phyloP scores from a whole-genome alignment of 176 grass and related monocot genomes.

The Oropetium thomaeum region DNA sequence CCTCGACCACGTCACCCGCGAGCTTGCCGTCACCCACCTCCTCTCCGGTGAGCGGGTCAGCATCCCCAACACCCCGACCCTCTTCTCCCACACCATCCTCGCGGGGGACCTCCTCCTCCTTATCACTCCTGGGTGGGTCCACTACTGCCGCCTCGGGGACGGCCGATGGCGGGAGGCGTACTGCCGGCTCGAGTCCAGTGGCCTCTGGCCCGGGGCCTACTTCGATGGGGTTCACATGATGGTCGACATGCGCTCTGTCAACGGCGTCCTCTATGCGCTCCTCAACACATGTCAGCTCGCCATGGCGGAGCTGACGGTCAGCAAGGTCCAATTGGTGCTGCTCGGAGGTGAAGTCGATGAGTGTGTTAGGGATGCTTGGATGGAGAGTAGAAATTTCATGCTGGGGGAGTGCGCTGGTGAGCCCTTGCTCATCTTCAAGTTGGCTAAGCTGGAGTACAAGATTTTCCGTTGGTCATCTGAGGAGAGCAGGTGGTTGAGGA shows the following conservation, averaged over 20 bases:
- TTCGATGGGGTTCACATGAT: background rate
- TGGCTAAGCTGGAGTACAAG: background rate
- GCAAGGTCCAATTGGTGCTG: background rate
- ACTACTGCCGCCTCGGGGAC: constrained; percentile 37
- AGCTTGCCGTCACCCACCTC: constrained; percentile 44
- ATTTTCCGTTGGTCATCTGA: constrained; percentile 40
- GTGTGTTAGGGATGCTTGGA: background rate
- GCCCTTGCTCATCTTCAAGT: constrained; percentile 25
- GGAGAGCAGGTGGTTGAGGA: constrained; percentile 21
- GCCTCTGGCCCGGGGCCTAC: background rate
- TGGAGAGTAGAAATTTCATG: background rate
- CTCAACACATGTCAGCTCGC: constrained; percentile 29
- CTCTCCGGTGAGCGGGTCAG: constrained; percentile 38
- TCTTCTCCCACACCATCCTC: constrained; percentile 37
- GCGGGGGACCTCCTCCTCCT: constrained; percentile 33
- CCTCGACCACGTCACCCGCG: constrained; percentile 13
- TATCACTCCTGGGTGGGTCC: background rate
- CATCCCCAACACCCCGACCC: constrained; percentile 32
- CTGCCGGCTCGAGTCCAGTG: constrained; percentile 25
- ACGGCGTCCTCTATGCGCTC: constrained; percentile 42
- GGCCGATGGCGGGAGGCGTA: constrained; percentile 28
- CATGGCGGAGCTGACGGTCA: background rate
- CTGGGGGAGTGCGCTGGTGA: constrained; percentile 33
- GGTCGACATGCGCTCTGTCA: constrained; percentile 13
- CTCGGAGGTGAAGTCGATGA: background rate